Conservation (phyloP, 805 yeast genomes). For the Saccharomyces jurei region DNA sequence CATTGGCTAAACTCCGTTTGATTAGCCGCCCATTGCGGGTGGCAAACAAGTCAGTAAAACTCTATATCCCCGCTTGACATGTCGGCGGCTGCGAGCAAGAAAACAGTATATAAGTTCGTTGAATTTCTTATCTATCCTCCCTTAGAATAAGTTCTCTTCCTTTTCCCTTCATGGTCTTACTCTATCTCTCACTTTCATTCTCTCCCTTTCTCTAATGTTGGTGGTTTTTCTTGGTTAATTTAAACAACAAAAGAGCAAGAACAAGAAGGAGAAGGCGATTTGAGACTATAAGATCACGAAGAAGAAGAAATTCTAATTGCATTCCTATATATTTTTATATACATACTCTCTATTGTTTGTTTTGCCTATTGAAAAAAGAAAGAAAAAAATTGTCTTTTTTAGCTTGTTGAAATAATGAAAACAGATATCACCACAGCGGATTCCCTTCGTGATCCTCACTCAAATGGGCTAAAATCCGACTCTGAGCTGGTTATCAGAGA, state of each 20-base stretch:
- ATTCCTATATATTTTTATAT: not conserved
- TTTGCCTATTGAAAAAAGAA: not conserved
- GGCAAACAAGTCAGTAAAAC: not conserved
- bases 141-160: not conserved
- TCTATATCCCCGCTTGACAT: not conserved
- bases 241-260: not conserved
- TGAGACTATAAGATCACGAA: not conserved
- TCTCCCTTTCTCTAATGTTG: not conserved
- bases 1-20: not conserved
- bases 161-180: not conserved
- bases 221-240: not conserved
- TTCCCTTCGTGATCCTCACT: not conserved
- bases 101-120: not conserved
- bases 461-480: not conserved
- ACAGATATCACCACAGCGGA: not conserved
- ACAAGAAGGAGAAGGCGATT: not conserved
- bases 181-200: not conserved
- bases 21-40: not conserved
- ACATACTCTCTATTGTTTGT: not conserved
- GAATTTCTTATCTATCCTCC: not conserved
- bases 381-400: not conserved
- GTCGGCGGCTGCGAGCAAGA: not conserved
- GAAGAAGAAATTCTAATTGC: not conserved
- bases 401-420: not conserved
- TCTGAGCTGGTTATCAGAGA: slow-evolving; percentile 10